Evolutionary conservation across 192 early-diverging fungal species (phyloP).

Genomic region (Paraglomus brasilianum): DNA sequence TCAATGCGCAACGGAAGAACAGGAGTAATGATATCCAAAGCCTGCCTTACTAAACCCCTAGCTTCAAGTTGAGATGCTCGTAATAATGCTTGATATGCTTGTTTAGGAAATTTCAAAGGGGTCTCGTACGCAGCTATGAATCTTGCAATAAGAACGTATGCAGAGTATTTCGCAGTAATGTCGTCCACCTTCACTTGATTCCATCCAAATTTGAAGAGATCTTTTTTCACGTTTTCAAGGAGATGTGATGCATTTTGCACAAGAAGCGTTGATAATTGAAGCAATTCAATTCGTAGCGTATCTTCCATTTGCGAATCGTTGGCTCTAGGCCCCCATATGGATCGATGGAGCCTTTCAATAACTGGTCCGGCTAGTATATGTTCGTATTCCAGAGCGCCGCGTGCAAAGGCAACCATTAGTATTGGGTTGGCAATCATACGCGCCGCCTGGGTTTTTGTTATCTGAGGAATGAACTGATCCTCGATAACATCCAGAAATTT

Average conservation of each 20-base stretch:
- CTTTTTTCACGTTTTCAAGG: slow-evolving; percentile 77
- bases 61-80: slow-evolving; percentile 89
- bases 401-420: slow-evolving; percentile 66
- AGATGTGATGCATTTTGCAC: slow-evolving; percentile 77
- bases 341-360: slow-evolving; percentile 58
- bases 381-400: slow-evolving; percentile 44
- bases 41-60: slow-evolving; percentile 86
- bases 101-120: slow-evolving; percentile 81
- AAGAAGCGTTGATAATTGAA: slow-evolving; percentile 89
- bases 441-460: slow-evolving; percentile 71
- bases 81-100: slow-evolving; percentile 85
- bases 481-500: slow-evolving; percentile 76
- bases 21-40: slow-evolving; percentile 89
- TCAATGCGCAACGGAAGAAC: slow-evolving; percentile 82
- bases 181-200: slow-evolving; percentile 82
- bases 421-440: slow-evolving; percentile 86
- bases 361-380: slow-evolving; percentile 61
- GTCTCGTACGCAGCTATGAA: slow-evolving; percentile 95
- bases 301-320: slow-evolving; percentile 63
- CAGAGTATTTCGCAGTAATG: slow-evolving; percentile 90
- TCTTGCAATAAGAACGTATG: slow-evolving; percentile 89
- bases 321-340: slow-evolving; percentile 64
- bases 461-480: slow-evolving; percentile 53
- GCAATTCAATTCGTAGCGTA: slow-evolving; percentile 77
- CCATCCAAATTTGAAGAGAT: slow-evolving; percentile 97